These are phyloP conservation scores for Rhizophlyctis rosea DNA, from an alignment of 192 early-diverging fungal species.

Conservation along the genomic window DNA sequence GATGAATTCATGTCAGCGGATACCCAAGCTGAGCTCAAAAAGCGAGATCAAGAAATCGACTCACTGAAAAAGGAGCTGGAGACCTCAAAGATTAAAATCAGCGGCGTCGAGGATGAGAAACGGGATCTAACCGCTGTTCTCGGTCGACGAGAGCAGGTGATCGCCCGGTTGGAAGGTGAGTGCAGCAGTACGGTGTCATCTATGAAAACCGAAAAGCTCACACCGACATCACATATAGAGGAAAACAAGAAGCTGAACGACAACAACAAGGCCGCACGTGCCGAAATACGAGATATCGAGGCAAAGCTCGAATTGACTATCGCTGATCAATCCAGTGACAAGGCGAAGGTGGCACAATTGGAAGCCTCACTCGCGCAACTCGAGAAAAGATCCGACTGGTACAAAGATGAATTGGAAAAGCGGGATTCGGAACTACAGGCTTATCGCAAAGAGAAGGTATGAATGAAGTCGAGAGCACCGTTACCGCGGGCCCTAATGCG, in stretches of 20 bases:
- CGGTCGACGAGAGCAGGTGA: constrained; percentile 16
- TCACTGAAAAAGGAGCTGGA: not conserved
- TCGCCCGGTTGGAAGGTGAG: constrained; percentile 10
- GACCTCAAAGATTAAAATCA: not conserved
- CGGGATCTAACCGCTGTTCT: constrained; percentile 14
- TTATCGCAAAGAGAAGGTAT: constrained; percentile 51
- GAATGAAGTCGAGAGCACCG: too few relatives aligned
- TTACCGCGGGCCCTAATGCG: constrained; percentile 40
- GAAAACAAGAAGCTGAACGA: constrained; percentile 15
- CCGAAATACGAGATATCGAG: constrained; percentile 20
- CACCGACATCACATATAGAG: not conserved
- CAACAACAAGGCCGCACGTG: constrained; percentile 9
- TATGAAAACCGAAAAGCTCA: not conserved
- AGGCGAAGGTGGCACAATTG: constrained; percentile 3
- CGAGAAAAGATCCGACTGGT: constrained; percentile 59
- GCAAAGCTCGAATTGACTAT: constrained; percentile 20
- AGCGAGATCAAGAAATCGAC: constrained; percentile 2
- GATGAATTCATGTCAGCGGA: too few relatives aligned
- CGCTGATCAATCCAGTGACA: constrained; percentile 22
- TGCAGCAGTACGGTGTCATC: not conserved
- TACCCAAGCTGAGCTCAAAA: constrained; percentile 1
- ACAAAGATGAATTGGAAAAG: constrained; percentile 63
- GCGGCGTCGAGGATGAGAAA: constrained; percentile 16
- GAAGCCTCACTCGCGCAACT: constrained; percentile 62
- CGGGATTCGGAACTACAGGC: constrained; percentile 48